Base-by-base conservation (phyloP, 2,329 filamentous ascomycete species). In the Simplicillium aogashimaense region DNA sequence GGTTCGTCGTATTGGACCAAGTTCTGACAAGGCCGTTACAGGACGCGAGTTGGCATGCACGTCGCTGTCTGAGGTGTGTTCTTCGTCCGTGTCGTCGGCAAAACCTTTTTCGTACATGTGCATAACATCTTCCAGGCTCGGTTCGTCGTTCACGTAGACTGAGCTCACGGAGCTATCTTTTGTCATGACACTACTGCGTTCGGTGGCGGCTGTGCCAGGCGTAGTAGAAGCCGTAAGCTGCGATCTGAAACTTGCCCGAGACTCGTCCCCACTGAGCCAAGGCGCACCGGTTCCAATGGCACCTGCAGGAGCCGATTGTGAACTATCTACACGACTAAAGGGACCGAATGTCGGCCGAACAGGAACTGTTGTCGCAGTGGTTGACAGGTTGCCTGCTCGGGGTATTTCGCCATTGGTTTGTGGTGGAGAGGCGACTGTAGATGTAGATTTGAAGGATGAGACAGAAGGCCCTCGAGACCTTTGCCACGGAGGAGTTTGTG, bases 131-230 rank as follows among this genome's bases (percentile, higher is more conserved):
- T 81, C 76, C 28, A 83, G 65, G 50, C 75, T 79, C 41, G 75
- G 67, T 32, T 73, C 74, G 47, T 79, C 76, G 45, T 74, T 68
- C 35, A 49, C 60, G 46, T 67, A 67, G 59, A 70, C 72, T 45
- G 68, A 92, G 63, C 64, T 83, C 39, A 81, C 70, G 2, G 84
- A 88, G 65, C 84, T 94, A 44, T 78, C 77, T 50, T 85, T 87
- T 3, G 87, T 92, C 47, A 82, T 59, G 37, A 92, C 71, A 54
- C 88, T 95, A 58, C 86, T 94, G 45, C 86, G 74, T 54, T 90
- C 86, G 1, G 86, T 94, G n/a, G 81, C 78, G 5, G 59, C 49
- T 3, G 72, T 74, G 17, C 82, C 88, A 28, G 71, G 72, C 18
- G 65, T 63, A 5, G 72, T 73, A 3, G 73, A 76, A 29, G 65